phyloP scores from a whole-genome alignment of 441 rosid genomes.

The Populus hybrid region DNA sequence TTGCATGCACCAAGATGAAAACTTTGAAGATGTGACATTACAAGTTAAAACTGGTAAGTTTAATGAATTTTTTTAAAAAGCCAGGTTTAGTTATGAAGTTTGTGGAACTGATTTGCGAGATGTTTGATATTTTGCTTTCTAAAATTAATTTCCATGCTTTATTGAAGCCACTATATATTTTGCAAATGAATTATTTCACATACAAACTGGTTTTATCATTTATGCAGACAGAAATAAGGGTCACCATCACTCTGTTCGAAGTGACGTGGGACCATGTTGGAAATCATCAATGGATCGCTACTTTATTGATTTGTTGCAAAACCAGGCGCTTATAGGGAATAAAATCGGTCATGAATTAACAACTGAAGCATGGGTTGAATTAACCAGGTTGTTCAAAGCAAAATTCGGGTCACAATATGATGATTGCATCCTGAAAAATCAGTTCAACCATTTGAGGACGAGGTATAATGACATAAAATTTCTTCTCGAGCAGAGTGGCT shows the following conservation, averaged over 20 bases:
- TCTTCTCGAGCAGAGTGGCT: slow-evolving; percentile 45
- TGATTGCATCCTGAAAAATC: slow-evolving; percentile 29
- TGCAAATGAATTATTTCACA: neutral
- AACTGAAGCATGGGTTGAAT: slow-evolving; percentile 42
- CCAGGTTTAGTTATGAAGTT: slow-evolving; percentile 4
- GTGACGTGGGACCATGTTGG: slow-evolving; percentile 28
- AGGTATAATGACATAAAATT: slow-evolving; percentile 34
- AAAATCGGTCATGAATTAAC: slow-evolving; percentile 35
- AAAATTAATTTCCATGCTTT: neutral
- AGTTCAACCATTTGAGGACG: slow-evolving; percentile 33
- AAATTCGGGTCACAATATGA: slow-evolving; percentile 32
- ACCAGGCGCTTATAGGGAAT: slow-evolving; percentile 48
- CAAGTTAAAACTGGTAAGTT: slow-evolving; percentile 29
- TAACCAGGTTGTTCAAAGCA: slow-evolving; percentile 26
- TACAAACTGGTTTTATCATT: slow-evolving; percentile 7
- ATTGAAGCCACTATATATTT: slow-evolving; percentile 7
- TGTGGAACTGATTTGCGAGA: neutral
- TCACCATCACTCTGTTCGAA: slow-evolving; percentile 18
- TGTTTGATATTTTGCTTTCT: neutral
- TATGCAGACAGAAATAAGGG: slow-evolving; percentile 36
- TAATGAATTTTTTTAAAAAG: neutral
- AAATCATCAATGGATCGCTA: slow-evolving; percentile 36
- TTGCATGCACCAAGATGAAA: slow-evolving; percentile 20
- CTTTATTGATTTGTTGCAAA: slow-evolving; percentile 45
- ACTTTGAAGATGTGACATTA: slow-evolving; percentile 20